These are phyloP conservation scores for Polytrichum formosum DNA, from an alignment of 225 moss, liverwort and hornwort species.

Conservation along the genomic window DNA sequence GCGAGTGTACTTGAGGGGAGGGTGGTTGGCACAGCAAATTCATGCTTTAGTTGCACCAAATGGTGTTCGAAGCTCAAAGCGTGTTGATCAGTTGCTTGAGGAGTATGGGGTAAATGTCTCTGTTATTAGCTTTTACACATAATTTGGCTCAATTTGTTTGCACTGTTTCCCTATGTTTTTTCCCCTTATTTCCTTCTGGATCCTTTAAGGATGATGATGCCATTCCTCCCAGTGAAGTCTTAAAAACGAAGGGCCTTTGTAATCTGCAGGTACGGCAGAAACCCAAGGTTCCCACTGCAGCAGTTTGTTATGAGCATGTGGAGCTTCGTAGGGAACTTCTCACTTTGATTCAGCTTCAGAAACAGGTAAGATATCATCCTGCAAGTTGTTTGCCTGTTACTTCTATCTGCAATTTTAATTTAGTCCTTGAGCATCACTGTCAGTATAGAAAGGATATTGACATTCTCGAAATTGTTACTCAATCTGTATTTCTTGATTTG, in stretches of 20 bases:
- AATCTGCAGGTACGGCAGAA: constrained; percentile 70
- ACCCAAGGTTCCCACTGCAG: constrained; percentile 80
- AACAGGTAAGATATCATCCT: constrained; percentile 57
- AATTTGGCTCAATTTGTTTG: too few relatives aligned
- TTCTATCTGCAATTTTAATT: too few relatives aligned
- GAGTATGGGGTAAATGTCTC: constrained; percentile 62
- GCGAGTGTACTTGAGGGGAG: constrained; percentile 77
- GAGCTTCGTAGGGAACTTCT: constrained; percentile 90
- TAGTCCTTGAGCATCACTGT: too few relatives aligned
- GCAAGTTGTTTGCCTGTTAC: background rate
- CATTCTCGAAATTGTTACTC: too few relatives aligned
- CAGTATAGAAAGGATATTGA: too few relatives aligned
- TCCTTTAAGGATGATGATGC: too few relatives aligned
- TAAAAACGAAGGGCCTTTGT: too few relatives aligned
- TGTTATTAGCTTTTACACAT: background rate
- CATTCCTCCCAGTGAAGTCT: too few relatives aligned
- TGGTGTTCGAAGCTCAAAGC: constrained; percentile 88
- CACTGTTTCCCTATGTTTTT: too few relatives aligned
- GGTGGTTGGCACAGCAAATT: constrained; percentile 69
- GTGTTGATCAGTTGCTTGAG: constrained; percentile 93
- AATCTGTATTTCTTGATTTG: too few relatives aligned
- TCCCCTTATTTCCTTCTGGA: too few relatives aligned
- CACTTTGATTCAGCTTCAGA: constrained; percentile 74
- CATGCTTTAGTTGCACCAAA: constrained; percentile 73
- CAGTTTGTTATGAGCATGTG: constrained; percentile 80